Conservation (phyloP, 2,329 filamentous ascomycete species). For the Cladophialophora immunda region DNA sequence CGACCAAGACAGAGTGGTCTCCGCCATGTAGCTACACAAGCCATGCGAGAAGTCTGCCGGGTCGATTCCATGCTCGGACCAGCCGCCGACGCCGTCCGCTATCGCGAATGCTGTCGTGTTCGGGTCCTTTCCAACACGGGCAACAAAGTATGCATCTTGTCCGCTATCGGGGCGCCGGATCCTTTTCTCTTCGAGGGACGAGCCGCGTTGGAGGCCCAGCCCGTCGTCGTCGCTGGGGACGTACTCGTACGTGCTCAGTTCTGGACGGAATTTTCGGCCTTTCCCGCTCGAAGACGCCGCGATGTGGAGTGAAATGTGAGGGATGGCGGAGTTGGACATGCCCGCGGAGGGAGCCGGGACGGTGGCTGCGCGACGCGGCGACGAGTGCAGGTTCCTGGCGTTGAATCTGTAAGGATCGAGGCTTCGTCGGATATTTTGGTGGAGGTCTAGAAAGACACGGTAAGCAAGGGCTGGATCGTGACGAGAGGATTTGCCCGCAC, state of each 20-base stretch:
- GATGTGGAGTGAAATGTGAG: constrained; percentile 70
- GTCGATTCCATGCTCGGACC: constrained; percentile 91
- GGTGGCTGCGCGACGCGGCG: constrained; percentile 23
- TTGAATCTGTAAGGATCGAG: constrained; percentile 34
- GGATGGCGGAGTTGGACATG: constrained; percentile 41
- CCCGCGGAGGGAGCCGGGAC: neutral
- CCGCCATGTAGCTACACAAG: constrained; percentile 91
- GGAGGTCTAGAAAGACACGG: constrained; percentile 36
- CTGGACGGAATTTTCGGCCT: constrained; percentile 71
- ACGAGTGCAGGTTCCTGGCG: constrained; percentile 25
- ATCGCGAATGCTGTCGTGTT: constrained; percentile 83
- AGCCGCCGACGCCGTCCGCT: constrained; percentile 94
- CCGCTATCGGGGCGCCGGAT: constrained; percentile 77
- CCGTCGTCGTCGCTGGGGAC: constrained; percentile 58
- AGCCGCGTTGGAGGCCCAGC: constrained; percentile 48
- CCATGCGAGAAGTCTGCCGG: constrained; percentile 95
- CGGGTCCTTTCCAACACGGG: constrained; percentile 75
- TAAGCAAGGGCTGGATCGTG: constrained; percentile 39
- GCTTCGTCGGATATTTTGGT: constrained; percentile 33
- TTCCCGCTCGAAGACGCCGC: constrained; percentile 81
- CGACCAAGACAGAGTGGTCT: constrained; percentile 70
- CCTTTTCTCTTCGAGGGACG: constrained; percentile 64
- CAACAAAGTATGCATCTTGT: constrained; percentile 95
- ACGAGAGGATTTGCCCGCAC: constrained; percentile 39
- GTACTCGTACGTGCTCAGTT: constrained; percentile 77